Base-by-base conservation (phyloP, 139 green algal genomes). In the Yamagishiella unicocca region DNA sequence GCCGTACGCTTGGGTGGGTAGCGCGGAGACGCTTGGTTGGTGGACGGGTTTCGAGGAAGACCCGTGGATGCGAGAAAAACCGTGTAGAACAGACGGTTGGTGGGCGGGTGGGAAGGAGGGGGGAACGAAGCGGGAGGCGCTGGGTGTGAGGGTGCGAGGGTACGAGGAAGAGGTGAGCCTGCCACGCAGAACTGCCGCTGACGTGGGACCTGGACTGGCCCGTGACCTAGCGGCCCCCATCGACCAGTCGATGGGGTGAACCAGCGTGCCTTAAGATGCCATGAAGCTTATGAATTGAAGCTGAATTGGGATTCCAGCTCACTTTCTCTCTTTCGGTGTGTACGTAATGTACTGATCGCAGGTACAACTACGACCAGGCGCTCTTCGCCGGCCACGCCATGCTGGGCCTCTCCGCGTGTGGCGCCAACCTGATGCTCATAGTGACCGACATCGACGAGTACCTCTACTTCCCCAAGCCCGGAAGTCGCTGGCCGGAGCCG, bases 361-460 rank as follows among this genome's bases (percentile, higher is more conserved):
- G 64, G n/a, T 72, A 76, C 68, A 53, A 53, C 68, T 76, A 76
- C 68, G 68, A 76, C 68, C 68, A 76, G 37, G 68, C 68, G 68
- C 68, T 76, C 24, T 31, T 53, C 21, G 37, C 68, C 2, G 38
- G 68, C 68, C 68, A 76, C 68, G 37, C 68, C 29, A 17, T 76
- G 68, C 68, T 76, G 68, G 68, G 68, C 12, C 37, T 50, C 12
- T 76, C 68, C 24, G 68, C 37, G 14, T 76, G 68, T 37, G 68
- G 68, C 10, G 12, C 68, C 68, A 76, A 76, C 68, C 37, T 76
- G 7, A 29, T n/a, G 68, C 37, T 53, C 2, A 9, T 76, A 8
- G n/a, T 76, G 29, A 76, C 33, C 19, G 68, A 76, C 68, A 35
- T 76, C 2, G 68, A 76, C 37, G 68, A 76, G 68, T 76, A 43